phyloP scores from a whole-genome alignment of 371 early-diverging fungal species.

The Apophysomyces elegans region DNA sequence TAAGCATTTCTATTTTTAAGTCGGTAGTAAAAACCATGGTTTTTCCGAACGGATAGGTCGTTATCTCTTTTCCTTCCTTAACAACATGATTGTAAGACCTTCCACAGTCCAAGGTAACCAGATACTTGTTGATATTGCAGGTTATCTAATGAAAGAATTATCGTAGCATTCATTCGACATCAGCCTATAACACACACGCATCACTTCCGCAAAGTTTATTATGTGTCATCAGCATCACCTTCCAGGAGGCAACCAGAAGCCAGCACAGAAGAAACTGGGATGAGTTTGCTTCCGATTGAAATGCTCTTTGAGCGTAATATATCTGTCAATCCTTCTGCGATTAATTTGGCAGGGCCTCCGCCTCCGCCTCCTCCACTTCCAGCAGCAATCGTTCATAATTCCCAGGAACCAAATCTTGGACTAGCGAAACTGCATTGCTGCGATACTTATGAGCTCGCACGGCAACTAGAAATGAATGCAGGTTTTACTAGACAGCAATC shows the following conservation, averaged over 20 bases:
- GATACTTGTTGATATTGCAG: neutral
- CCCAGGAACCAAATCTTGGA: neutral
- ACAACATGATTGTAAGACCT: conserved; percentile 12
- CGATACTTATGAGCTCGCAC: conserved; percentile 25
- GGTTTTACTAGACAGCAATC: conserved; percentile 25
- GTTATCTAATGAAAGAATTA: neutral
- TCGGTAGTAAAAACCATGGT: too few species aligned
- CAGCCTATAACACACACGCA: conserved; percentile 1
- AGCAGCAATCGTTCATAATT: neutral
- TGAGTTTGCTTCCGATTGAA: neutral
- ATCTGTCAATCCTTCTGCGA: conserved; percentile 14
- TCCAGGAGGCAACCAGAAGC: conserved; percentile 1
- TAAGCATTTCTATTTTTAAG: too few species aligned
- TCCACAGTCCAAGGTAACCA: conserved; percentile 14
- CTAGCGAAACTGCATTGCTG: conserved; percentile 15
- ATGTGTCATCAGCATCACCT: neutral
- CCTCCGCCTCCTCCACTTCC: neutral
- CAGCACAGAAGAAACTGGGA: neutral
- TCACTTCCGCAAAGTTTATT: conserved; percentile 1
- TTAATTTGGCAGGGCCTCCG: neutral
- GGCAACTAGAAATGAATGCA: conserved; percentile 18
- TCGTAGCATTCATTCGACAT: neutral
- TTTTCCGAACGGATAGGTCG: too few species aligned
- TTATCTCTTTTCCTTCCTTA: neutral
- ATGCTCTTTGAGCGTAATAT: conserved; percentile 10